Base-by-base conservation (phyloP, 2,329 filamentous ascomycete species). In the Penicillium sp. region DNA sequence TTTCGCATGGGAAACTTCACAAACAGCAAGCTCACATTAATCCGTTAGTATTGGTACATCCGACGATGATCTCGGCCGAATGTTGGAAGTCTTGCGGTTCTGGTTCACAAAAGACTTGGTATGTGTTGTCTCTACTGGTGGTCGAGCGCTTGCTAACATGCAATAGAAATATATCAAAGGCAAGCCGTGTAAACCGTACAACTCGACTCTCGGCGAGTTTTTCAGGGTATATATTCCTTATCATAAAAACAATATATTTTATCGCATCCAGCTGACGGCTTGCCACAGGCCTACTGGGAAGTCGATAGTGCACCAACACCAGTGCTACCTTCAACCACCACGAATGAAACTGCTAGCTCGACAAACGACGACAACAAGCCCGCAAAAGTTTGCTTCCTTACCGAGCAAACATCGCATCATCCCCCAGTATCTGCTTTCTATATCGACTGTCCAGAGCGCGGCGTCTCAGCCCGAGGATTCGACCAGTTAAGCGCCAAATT, bases 171-270 rank as follows among this genome's bases (percentile, higher is more conserved):
- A 97, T 68, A 90, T 95, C 71, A 97, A 97, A 78, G 93, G 93
- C 59, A 96, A 92, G 78, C 94, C 94, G 45, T 97, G 93, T 85
- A 99, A 99, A 76, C 94, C 94, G 11, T 99, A 99, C 78, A 99
- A 99, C 75, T 97, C 92, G 48, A 92, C 91, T 35, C 77, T 99
- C 51, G 94, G 94, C 62, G 94, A 99, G 77, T 99, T 99, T 77
- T 99, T 99, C 77, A 84, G 91, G 77, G 90, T 92, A 79, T 67
- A 85, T 77, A 40, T 23, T 52, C 64, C 48, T 52, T 47, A 21
- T 30, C n/a, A n/a, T n/a, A n/a, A n/a, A 35, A 14, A 11, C 3
- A 35, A 35, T 6, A 23, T 23, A 8, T 23, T 1, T 43, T 43
- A 21, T 9, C 2, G 1, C 12, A 3, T 43, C 8, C 20, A 23